Evolutionary conservation across 75 land plant genomes (phyloP).

Genomic region (Cryptomeria japonica): DNA sequence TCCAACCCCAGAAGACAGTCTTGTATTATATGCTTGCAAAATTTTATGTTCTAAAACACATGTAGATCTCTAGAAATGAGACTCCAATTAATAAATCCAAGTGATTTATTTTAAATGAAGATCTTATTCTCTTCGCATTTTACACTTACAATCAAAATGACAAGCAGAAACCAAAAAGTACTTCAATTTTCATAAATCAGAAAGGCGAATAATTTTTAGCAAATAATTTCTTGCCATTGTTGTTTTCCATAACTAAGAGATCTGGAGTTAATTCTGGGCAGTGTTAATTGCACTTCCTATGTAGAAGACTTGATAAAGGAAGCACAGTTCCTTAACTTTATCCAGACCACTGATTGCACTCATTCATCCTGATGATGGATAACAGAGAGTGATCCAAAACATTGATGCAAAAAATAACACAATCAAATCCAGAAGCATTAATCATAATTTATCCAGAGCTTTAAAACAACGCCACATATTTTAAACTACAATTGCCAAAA

Average conservation of each 20-base stretch:
- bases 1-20: background rate
- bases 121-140: background rate
- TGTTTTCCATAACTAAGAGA: background rate
- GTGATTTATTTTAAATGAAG: background rate
- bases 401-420: too few species aligned
- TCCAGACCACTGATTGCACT: too few species aligned
- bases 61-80: background rate
- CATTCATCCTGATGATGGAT: too few species aligned
- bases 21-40: background rate
- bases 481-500: background rate
- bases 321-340: background rate
- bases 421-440: too few species aligned
- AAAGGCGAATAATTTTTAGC: background rate
- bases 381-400: too few species aligned
- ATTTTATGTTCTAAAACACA: background rate
- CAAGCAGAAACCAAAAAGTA: background rate
- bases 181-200: background rate
- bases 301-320: background rate
- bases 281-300: background rate
- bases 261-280: background rate
- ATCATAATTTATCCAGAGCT: background rate
- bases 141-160: background rate
- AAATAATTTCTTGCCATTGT: background rate
- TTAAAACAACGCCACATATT: background rate
- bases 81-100: background rate